Conservation (phyloP, 495 filamentous ascomycete species). For the Terfezia claveryi region DNA sequence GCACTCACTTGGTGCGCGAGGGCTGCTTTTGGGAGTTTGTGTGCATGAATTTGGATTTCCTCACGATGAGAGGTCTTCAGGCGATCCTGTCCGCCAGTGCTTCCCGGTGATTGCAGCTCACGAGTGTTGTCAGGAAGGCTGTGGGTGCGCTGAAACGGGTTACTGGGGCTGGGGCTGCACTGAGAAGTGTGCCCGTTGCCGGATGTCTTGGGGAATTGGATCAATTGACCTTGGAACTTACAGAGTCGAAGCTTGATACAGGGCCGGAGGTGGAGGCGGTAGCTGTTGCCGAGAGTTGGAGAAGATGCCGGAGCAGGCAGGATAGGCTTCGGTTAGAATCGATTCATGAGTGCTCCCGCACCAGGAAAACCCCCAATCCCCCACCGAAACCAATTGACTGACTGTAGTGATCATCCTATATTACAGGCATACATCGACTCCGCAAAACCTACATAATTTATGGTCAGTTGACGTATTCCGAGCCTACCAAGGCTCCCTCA, state of each 20-base stretch:
- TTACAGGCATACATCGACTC: conserved; percentile 89
- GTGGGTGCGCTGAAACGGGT: too few relatives aligned
- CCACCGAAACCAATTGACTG: conserved; percentile 1
- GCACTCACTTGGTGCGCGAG: too few relatives aligned
- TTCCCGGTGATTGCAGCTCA: too few relatives aligned
- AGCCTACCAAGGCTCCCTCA: conserved; percentile 84
- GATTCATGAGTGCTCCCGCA: conserved; percentile 34
- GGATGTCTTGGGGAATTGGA: too few relatives aligned
- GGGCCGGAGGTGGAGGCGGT: not conserved
- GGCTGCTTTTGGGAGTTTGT: too few relatives aligned
- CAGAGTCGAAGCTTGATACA: not conserved
- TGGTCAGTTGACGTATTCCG: conserved; percentile 93
- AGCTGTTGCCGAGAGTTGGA: conserved; percentile 23
- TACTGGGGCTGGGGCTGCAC: too few relatives aligned
- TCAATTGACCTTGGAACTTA: too few relatives aligned
- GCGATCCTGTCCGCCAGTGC: too few relatives aligned
- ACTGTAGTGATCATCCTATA: conserved; percentile 3
- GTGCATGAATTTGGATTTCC: too few relatives aligned
- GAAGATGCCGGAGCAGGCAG: conserved; percentile 39
- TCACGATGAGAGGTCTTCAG: too few relatives aligned
- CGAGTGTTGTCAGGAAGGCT: too few relatives aligned
- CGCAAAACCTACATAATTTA: conserved; percentile 97
- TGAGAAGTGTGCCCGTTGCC: too few relatives aligned
- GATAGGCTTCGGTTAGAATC: conserved; percentile 55
- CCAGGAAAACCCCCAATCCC: not conserved